Percentiles rank a stretch among this genome's conserved stretches.
phyloP scores from a whole-genome alignment of 2,329 filamentous ascomycete genomes.

The Calonectria ilicicola region DNA sequence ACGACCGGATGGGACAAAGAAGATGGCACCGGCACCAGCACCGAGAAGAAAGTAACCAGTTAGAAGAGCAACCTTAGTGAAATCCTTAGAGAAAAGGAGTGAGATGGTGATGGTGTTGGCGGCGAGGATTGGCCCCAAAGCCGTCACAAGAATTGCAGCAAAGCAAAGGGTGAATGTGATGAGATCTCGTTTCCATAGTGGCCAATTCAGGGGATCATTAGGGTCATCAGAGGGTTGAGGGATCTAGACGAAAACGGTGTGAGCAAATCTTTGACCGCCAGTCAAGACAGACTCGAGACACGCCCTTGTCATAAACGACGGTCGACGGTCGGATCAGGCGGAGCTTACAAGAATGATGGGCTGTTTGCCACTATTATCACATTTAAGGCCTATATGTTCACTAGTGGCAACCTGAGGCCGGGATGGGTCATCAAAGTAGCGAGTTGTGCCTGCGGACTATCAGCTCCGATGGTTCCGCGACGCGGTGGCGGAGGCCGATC shows the following conservation, averaged over 20 bases:
- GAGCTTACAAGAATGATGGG: constrained; percentile 79
- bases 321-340: background rate
- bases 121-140: constrained; percentile 87
- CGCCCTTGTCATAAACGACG: background rate
- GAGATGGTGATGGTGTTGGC: constrained; percentile 87
- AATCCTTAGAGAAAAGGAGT: constrained; percentile 71
- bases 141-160: constrained; percentile 84
- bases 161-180: constrained; percentile 84
- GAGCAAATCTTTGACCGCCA: constrained; percentile 6
- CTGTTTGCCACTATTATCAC: constrained; percentile 73
- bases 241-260: constrained; percentile 48
- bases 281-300: background rate
- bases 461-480: constrained; percentile 15
- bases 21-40: constrained; percentile 82
- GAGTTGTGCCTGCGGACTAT: constrained; percentile 64
- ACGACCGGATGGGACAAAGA: constrained; percentile 88
- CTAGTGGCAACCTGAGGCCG: constrained; percentile 57
- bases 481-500: background rate
- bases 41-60: constrained; percentile 91
- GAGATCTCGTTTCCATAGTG: constrained; percentile 84
- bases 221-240: constrained; percentile 93
- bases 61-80: constrained; percentile 83
- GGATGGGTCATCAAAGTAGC: constrained; percentile 72
- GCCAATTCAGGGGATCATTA: constrained; percentile 90
- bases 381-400: constrained; percentile 70